Evolutionary conservation across 306 rosid genomes (phyloP).

Genomic region (Corylus avellana): DNA sequence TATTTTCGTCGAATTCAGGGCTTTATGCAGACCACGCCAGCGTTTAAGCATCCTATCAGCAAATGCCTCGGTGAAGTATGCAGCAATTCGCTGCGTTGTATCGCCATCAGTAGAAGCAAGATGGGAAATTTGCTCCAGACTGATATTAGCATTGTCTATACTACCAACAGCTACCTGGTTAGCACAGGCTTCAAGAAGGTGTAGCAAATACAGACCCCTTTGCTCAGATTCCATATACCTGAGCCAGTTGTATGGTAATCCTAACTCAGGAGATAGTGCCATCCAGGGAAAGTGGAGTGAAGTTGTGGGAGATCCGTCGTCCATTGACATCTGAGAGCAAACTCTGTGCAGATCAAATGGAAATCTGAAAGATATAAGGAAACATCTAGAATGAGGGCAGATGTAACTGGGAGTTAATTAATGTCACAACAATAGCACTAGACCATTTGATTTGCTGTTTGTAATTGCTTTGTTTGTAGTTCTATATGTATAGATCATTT

Average conservation of each 20-base stretch:
- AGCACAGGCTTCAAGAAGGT: conserved; percentile 64
- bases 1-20: conserved; percentile 61
- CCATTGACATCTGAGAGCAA: conserved; percentile 4
- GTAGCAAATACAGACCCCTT: conserved; percentile 52
- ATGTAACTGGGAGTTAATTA: not conserved
- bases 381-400: conserved; percentile 7
- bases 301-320: conserved; percentile 46
- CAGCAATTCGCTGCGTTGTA: conserved; percentile 68
- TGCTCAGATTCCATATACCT: conserved; percentile 56
- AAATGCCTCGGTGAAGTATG: conserved; percentile 79
- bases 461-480: too few species aligned
- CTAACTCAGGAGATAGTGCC: conserved; percentile 39
- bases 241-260: conserved; percentile 64
- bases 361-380: conserved; percentile 3
- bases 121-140: conserved; percentile 68
- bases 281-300: conserved; percentile 37
- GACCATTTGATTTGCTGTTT: not conserved
- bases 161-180: conserved; percentile 68
- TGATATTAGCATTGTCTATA: conserved; percentile 68
- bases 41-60: conserved; percentile 61
- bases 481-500: too few species aligned
- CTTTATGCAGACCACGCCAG: conserved; percentile 66
- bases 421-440: not conserved
- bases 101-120: conserved; percentile 71
- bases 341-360: not conserved